A percentile compares a stretch with the other conserved stretches of the same genome.
Evolutionary conservation across 2,329 filamentous ascomycete species (phyloP).

Genomic region (Didymella arachidicola): DNA sequence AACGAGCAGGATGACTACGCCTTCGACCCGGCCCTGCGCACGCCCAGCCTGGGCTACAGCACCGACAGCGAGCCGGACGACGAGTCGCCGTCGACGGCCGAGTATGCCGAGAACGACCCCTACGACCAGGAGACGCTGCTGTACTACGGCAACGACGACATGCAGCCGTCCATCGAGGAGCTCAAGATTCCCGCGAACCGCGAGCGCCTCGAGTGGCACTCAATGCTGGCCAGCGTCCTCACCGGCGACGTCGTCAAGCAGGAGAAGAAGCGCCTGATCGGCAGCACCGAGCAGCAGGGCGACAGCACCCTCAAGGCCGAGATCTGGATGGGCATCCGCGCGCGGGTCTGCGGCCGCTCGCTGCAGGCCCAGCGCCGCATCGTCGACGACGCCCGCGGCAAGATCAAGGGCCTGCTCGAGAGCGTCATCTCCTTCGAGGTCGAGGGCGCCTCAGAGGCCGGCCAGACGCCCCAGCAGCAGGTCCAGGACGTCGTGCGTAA

Average conservation of each 20-base stretch:
- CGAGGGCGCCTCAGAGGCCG: conserved; percentile 89
- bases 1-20: conserved; percentile 70
- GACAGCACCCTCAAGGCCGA: conserved; percentile 72
- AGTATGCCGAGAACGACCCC: conserved; percentile 79
- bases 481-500: conserved; percentile 88
- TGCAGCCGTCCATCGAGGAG: conserved; percentile 89
- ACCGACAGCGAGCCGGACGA: conserved; percentile 87
- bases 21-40: conserved; percentile 71
- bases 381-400: conserved; percentile 81
- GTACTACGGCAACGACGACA: conserved; percentile 89
- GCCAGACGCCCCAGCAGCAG: conserved; percentile 86
- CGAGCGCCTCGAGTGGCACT: conserved; percentile 95
- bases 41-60: conserved; percentile 71
- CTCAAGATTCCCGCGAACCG: conserved; percentile 85
- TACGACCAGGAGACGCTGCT: conserved; percentile 93
- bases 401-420: conserved; percentile 78
- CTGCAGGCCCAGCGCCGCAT: conserved; percentile 85
- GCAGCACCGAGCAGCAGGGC: conserved; percentile 76
- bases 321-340: conserved; percentile 87
- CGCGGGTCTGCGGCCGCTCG: conserved; percentile 83
- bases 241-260: conserved; percentile 97
- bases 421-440: conserved; percentile 93
- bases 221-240: conserved; percentile 93
- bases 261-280: conserved; percentile 94
- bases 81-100: conserved; percentile 85